These are phyloP conservation scores for Colletotrichum agaves DNA, from an alignment of 2,329 filamentous ascomycete species.

Conservation along the genomic window DNA sequence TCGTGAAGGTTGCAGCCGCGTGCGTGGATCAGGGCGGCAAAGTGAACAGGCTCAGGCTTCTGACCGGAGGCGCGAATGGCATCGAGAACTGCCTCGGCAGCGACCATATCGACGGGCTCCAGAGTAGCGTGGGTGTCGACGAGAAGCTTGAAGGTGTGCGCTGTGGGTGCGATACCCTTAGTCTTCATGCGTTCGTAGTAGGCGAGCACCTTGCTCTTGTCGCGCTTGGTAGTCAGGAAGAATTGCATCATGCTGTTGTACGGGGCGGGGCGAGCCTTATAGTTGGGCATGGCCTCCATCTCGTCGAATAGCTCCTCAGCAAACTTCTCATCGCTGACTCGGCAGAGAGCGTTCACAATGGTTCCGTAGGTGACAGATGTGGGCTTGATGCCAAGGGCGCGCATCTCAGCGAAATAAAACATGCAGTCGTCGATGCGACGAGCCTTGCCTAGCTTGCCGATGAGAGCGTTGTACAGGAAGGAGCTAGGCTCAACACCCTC, in stretches of 20 bases:
- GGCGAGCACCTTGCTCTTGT: constrained; percentile 89
- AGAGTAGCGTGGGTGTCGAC: constrained; percentile 96
- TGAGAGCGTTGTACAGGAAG: constrained; percentile 97
- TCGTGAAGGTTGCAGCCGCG: constrained; percentile 95
- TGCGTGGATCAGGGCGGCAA: constrained; percentile 94
- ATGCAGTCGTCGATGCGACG: constrained; percentile 97
- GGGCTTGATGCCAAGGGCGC: constrained; percentile 88
- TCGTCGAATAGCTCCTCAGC: constrained; percentile 98
- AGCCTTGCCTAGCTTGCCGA: constrained; percentile 97
- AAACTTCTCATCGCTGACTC: constrained; percentile 97
- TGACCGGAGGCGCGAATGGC: constrained; percentile 80
- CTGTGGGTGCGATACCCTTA: constrained; percentile 87
- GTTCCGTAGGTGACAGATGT: constrained; percentile 98
- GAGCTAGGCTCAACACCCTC: constrained; percentile 97
- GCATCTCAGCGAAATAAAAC: constrained; percentile 99
- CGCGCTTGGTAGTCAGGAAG: constrained; percentile 96
- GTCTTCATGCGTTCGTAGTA: constrained; percentile 96
- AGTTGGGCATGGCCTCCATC: constrained; percentile 99
- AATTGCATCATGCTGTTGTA: constrained; percentile 99
- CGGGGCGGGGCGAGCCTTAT: constrained; percentile 95
- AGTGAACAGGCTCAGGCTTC: constrained; percentile 90
- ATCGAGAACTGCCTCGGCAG: constrained; percentile 85
- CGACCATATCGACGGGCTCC: constrained; percentile 88
- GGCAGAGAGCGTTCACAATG: constrained; percentile 96
- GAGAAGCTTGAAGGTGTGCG: constrained; percentile 97